Percentiles rank a stretch among this genome's conserved stretches.
These are phyloP conservation scores for grape (Vitis vinifera) DNA, from an alignment of 164 flowering plant species.

Conservation along the genomic window ASM3070453v1 NC_081808.1:22092501-22093000, in stretches of 20 bases:
- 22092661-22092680: constrained; percentile 87
- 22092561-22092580: constrained; percentile 61
- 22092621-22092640: constrained; percentile 79
- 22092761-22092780: no score
- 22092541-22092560: constrained; percentile 71
- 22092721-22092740: not conserved
- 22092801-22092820: no score
- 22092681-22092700: constrained; percentile 61
- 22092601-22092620: constrained; percentile 86
- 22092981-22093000: no score
- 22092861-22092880: no score
- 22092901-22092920: no score
- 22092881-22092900: no score
- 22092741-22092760: not conserved
- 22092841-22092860: no score
- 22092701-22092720: not conserved
- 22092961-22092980: no score
- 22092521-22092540: constrained; percentile 16
- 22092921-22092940: no score
- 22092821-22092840: not conserved
- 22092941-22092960: no score
- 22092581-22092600: constrained; percentile 84
- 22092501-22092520: not conserved
- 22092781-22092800: no score
- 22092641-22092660: constrained; percentile 82